Evolutionary conservation across 768 basidiomycete species (phyloP), one percentile per base, ranked within the genome.

Genomic region (Mycena galericulata): DNA sequence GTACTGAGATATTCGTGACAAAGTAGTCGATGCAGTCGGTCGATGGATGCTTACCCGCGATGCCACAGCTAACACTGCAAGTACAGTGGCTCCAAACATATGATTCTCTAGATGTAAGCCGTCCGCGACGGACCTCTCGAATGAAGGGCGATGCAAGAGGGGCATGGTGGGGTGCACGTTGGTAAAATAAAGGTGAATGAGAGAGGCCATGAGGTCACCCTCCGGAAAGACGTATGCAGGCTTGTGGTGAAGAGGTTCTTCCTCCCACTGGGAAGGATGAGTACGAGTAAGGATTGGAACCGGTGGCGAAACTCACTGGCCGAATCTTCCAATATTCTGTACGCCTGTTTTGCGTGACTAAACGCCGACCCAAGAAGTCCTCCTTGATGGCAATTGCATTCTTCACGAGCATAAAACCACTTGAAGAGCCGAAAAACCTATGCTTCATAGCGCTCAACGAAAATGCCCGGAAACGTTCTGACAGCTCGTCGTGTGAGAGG

Each of bases 91-190:
- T 0, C 83, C 87, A 74, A 94, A 94, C 0, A 80, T 74, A 1
- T 77, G 30, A 57, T 92, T 84, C 6, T 76, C 78, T 11, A 85
- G 72, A 75, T 93, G 88, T 8, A 87, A 74, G 1, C 84, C 83
- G 4, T 84, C 79, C 1, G 73, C 72, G 18, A 91, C 73, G 34
- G 84, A 81, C 22, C 80, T 79, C 62, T 88, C 81, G 69, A 95
- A 94, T 11, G 86, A 85, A 0, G 89, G 89, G 1, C 86, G 85
- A 71, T 95, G 94, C 5, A 96, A 78, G 5, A 95, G 76, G 0
- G 93, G 93, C 4, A 85, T 18, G 4, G 22, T 49, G 20, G 55
- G 77, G 61, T 93, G 90, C 58, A 85, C 61, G 36, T 84, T 73
- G 1, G 75, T 73, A 72, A 95, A 95, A 74, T 89, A 94, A 14